Base-by-base conservation (phyloP, 352 stramenopile species). In the Phytophthora sp. region DNA sequence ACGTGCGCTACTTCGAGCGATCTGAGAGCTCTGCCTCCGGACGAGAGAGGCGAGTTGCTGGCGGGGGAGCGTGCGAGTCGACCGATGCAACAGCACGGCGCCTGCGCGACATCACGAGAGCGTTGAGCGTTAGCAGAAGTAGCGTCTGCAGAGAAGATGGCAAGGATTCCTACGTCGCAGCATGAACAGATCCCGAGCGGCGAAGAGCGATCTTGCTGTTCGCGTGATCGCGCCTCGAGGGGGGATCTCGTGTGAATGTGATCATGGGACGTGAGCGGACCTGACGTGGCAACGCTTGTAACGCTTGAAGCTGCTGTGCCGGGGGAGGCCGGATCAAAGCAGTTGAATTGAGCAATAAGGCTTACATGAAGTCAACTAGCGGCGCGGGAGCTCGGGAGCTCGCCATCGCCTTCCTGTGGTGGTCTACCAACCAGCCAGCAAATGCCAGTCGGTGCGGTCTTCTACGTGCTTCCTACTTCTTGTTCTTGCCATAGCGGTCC, bases 401-500 rank as follows among this genome's bases (percentile, higher is more conserved):
- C 39, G 31, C 32, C 30, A 27, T 39, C 39, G 15, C 13, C 20
- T 49, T 46, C 31, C 12, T 60, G 23, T 27, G 26, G n/a, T 52
- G 13, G 31, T 48, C 32, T 39, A 55, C 34, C 48, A 39, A 15
- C 35, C n/a, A 20, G 12, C 18, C 34, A 41, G 49, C 39, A 20
- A 48, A 38, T 3, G 21, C 31, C 24, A 24, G 28, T 46, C 17
- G 52, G 39, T 52, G 27, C 44, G 45, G 31, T 26, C 34, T 34
- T 26, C 39, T 58, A 58, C 30, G 17, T 32, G 9, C 42, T 57
- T 62, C 63, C 50, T 80, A 79, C 58, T 92, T 77, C 38, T 74
- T 67, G 23, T 60, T 72, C 69, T 88, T 88, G 53, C 64, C 64
- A 61, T 97, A 97, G 48, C 91, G 87, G 52, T 96, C 87, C 41